Evolutionary conservation across 164 flowering plant genomes (phyloP).

Genomic region (Tinospora cordifolia): DNA sequence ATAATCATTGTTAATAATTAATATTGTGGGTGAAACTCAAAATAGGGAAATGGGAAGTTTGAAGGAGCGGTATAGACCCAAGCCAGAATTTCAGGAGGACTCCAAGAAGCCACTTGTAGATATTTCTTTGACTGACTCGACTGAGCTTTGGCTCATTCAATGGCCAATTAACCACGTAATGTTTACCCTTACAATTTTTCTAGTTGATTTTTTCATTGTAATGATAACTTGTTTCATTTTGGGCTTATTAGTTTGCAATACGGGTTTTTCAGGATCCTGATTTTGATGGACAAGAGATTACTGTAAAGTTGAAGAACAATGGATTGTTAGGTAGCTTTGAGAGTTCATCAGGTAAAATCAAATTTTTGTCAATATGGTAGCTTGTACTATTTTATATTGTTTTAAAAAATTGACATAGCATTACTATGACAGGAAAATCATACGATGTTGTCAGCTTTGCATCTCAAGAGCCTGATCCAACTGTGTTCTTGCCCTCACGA

Average conservation of each 20-base stretch:
- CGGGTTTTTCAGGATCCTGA: neutral
- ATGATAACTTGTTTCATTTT: neutral
- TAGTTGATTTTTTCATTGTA: neutral
- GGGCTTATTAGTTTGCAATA: neutral
- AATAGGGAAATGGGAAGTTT: neutral
- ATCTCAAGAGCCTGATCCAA: slow-evolving; percentile 46
- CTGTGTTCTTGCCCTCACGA: slow-evolving; percentile 45
- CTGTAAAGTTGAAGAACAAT: slow-evolving; percentile 41
- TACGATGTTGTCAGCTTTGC: slow-evolving; percentile 51
- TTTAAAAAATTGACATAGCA: neutral
- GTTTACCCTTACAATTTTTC: neutral
- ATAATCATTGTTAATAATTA: neutral
- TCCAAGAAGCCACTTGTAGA: neutral
- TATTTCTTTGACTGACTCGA: neutral
- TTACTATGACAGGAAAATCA: slow-evolving; percentile 41
- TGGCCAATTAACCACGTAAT: neutral
- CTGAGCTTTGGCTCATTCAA: neutral
- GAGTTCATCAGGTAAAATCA: slow-evolving; percentile 46
- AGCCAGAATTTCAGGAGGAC: neutral
- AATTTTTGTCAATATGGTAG: neutral
- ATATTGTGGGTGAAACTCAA: neutral
- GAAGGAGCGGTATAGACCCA: neutral
- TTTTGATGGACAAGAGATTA: slow-evolving; percentile 48
- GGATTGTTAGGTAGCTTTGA: slow-evolving; percentile 50
- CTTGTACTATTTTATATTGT: neutral